Evolutionary conservation across 495 filamentous ascomycete species (phyloP), one percentile per base, ranked within the genome.

Genomic region (Beverwykella pulmonaria): DNA sequence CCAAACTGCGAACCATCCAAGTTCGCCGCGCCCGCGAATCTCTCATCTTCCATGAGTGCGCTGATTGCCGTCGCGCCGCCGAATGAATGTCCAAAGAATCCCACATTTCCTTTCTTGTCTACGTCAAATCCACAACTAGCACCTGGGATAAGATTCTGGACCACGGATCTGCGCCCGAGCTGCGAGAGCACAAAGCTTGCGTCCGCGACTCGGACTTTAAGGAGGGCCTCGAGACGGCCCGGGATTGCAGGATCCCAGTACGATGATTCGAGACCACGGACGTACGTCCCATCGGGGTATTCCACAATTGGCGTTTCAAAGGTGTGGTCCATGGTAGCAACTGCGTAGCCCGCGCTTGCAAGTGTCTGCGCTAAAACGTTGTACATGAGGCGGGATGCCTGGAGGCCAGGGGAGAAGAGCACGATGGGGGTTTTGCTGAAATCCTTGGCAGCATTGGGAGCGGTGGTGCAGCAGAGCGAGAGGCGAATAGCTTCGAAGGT

Each of bases 41-140:
- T 75, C 17, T 62, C 50, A 27, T 85, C 81, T 9, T 69, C 55
- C 10, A 74, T 59, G 65, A 82, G 71, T 2, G 78, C 73, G 10
- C 72, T 61, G 5, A 82, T 77, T 1, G 83, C 71, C 1, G 83
- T 74, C 0, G 81, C 79, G n/a, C 85, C 85, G 22, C 85, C 83
- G 9, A 85, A 71, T 0, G 84, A 85, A 54, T 86, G 83, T 0
- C 84, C 83, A 29, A 20, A 60, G 19, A 60, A 48, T 0, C 47
- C 69, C 4, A 52, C 59, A 3, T 44, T 44, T 4, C 39, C 39
- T 20, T 49, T 34, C 15, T 47, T 26, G n/a, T n/a, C n/a, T 12
- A 25, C 49, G 26, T 67, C 20, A 20, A 67, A 71, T 9, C 49
- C 69, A 32, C 54, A 52, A 5, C 22, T 22, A 3, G 60, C 65